Evolutionary conservation across 1,139 yeast species (phyloP).

Genomic region (Candida sanyaensis): DNA sequence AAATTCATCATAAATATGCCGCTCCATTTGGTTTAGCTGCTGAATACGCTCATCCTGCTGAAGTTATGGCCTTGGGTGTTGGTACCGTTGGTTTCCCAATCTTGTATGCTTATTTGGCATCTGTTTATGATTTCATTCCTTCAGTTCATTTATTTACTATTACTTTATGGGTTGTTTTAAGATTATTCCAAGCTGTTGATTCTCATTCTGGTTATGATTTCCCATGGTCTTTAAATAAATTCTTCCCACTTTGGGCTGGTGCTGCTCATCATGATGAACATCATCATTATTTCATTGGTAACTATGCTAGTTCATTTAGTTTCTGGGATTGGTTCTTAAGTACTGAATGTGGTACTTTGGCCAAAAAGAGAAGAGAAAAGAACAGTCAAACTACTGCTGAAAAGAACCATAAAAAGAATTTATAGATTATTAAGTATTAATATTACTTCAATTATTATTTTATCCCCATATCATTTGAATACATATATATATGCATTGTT

Average conservation of each 20-base stretch:
- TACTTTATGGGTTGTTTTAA: constrained; percentile 80
- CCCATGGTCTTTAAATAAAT: constrained; percentile 92
- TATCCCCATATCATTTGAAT: background rate
- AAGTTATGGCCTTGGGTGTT: constrained; percentile 84
- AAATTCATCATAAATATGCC: constrained; percentile 95
- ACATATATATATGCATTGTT: background rate
- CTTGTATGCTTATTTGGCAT: constrained; percentile 45
- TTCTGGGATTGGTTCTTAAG: constrained; percentile 87
- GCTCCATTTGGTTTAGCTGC: constrained; percentile 97
- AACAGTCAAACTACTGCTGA: constrained; percentile 37
- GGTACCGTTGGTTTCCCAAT: constrained; percentile 96
- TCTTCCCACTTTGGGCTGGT: constrained; percentile 96
- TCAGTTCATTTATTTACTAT: constrained; percentile 72
- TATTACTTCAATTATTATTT: background rate
- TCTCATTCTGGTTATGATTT: constrained; percentile 97
- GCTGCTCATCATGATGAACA: constrained; percentile 98
- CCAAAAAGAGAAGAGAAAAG: constrained; percentile 60
- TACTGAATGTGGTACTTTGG: constrained; percentile 80
- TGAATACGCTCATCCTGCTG: constrained; percentile 95
- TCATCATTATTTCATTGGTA: constrained; percentile 91
- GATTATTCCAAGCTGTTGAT: constrained; percentile 93
- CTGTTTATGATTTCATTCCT: constrained; percentile 45
- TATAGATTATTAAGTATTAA: constrained; percentile 25
- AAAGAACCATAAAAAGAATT: constrained; percentile 16
- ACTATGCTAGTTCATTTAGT: constrained; percentile 90